Percentiles rank a stretch among this genome's conserved stretches.
These are phyloP conservation scores for Colletotrichum sp. DNA, from an alignment of 2,329 filamentous ascomycete species.

Conservation along the genomic window DNA sequence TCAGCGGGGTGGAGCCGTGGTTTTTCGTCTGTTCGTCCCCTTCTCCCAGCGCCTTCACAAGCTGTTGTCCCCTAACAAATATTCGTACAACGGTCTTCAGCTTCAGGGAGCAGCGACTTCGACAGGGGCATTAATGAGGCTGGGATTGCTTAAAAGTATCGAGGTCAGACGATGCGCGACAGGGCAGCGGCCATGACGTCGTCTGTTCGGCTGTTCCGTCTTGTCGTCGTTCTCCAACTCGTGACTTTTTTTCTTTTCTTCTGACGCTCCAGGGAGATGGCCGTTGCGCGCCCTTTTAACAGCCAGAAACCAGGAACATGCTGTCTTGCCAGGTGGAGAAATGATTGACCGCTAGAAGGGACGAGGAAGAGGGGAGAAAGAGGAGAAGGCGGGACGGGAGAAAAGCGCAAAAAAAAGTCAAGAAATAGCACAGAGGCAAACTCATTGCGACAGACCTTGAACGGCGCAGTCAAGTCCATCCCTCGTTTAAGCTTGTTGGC, in stretches of 20 bases:
- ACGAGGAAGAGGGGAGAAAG: background rate
- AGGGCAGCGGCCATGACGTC: background rate
- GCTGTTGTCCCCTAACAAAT: background rate
- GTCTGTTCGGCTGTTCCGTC: background rate
- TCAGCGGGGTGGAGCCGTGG: slow-evolving; percentile 9
- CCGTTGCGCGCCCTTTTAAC: background rate
- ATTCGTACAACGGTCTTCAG: background rate
- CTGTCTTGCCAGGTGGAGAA: background rate
- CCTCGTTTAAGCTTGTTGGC: slow-evolving; percentile 11
- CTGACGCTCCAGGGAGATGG: background rate
- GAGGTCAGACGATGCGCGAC: slow-evolving; percentile 2
- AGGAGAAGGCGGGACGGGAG: background rate
- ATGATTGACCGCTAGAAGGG: background rate
- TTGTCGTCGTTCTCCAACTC: background rate
- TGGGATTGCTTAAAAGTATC: background rate
- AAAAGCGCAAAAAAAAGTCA: background rate
- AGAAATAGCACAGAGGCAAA: background rate
- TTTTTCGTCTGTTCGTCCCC: background rate
- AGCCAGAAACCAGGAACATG: background rate
- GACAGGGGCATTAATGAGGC: background rate
- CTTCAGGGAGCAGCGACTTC: background rate
- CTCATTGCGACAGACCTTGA: background rate
- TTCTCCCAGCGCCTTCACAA: background rate
- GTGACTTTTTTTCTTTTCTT: background rate
- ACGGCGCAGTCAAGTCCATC: background rate